These are phyloP conservation scores for Neonothopanus nambi DNA, from an alignment of 1,284 basidiomycete genomes.

Conservation along the genomic window DNA sequence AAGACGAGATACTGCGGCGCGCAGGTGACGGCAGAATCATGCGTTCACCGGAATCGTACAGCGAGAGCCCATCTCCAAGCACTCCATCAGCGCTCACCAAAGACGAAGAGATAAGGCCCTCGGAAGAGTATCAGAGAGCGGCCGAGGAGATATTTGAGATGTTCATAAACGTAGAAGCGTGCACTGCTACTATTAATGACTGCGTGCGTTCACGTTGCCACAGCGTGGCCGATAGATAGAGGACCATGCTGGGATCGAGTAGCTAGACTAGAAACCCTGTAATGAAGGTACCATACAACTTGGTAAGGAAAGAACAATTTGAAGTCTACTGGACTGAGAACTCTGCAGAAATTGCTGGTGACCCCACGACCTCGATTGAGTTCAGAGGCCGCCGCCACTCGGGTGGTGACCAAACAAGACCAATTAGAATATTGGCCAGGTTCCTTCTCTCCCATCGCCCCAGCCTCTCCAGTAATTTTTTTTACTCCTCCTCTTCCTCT, in stretches of 20 bases:
- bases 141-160: constrained; percentile 39
- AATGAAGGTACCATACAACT: constrained; percentile 7
- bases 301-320: constrained; percentile 3
- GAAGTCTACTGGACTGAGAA: neutral
- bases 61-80: neutral
- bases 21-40: constrained; percentile 4
- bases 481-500: constrained; percentile 27
- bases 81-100: neutral
- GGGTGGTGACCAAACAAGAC: constrained; percentile 6
- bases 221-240: neutral
- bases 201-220: constrained; percentile 6
- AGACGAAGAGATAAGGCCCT: neutral
- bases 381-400: neutral
- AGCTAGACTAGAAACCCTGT: neutral
- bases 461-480: constrained; percentile 43
- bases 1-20: constrained; percentile 5
- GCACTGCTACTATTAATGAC: constrained; percentile 19
- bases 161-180: constrained; percentile 39
- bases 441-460: constrained; percentile 45
- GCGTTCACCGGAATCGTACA: neutral
- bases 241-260: too few species aligned
- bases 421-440: neutral
- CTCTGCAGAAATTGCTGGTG: constrained; percentile 2
- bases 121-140: too few species aligned
- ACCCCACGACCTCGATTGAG: constrained; percentile 4